These are phyloP conservation scores for Sporopachydermia lactativora DNA, from an alignment of 805 yeast genomes.

Conservation along the genomic window DNA sequence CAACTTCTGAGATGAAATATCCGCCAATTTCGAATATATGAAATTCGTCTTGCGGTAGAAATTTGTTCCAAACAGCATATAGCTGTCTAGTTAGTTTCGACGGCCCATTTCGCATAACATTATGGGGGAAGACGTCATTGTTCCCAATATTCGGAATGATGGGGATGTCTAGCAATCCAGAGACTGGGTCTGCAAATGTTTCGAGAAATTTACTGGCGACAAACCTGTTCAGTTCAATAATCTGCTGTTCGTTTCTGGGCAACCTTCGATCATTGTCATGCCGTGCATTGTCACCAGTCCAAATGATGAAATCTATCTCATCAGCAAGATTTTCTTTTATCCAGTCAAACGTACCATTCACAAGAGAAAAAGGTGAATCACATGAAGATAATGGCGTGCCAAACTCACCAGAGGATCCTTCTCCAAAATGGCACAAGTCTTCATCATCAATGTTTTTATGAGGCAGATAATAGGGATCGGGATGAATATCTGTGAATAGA, in stretches of 20 bases:
- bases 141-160: constrained; percentile 65
- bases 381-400: constrained; percentile 72
- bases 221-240: constrained; percentile 49
- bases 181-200: constrained; percentile 6
- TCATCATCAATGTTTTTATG: constrained; percentile 35
- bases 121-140: constrained; percentile 79
- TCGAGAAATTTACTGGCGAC: constrained; percentile 36
- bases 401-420: constrained; percentile 39
- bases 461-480: constrained; percentile 44
- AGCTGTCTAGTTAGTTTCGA: constrained; percentile 68
- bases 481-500: constrained; percentile 51
- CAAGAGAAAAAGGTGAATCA: constrained; percentile 50
- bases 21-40: constrained; percentile 62
- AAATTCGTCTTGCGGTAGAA: constrained; percentile 63
- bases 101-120: constrained; percentile 70
- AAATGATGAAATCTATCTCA: constrained; percentile 65
- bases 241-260: constrained; percentile 60
- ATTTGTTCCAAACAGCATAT: constrained; percentile 54
- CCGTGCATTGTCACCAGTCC: constrained; percentile 81
- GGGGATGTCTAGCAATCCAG: constrained; percentile 23
- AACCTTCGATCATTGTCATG: constrained; percentile 63
- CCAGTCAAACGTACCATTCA: constrained; percentile 52
- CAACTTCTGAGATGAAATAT: constrained; percentile 55
- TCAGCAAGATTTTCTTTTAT: constrained; percentile 45
- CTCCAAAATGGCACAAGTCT: constrained; percentile 40